Base-by-base conservation (phyloP, 441 rosid species). In the Theobroma grandiflorum region DNA sequence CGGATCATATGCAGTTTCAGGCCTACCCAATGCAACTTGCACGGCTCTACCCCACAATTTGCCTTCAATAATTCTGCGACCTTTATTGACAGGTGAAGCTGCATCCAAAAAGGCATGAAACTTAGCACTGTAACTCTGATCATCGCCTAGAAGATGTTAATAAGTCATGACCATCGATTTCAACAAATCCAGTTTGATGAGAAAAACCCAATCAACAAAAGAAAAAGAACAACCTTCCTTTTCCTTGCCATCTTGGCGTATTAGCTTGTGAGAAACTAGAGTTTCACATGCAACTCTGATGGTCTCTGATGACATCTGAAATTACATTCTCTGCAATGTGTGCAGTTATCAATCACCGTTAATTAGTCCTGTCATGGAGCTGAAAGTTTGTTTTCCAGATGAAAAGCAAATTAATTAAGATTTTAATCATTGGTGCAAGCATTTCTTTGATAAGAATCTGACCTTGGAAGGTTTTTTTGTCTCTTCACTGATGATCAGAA, bases 351-450 rank as follows among this genome's bases (percentile, higher is more conserved):
- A n/a, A 57, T 57, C 33, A 57, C 11, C 8, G 31, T 57, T 8
- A 20, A n/a, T 57, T 57, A 57, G 55, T 50, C 55, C 15, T 50
- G n/a, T 55, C 22, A 18, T 6, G 59, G 4, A 20, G 62, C 12
- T 20, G 31, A 59, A 59, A 59, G 64, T 35, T 1, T 22, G 64
- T 22, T 22, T 59, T 8, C 58, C 15, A 9, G 35, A 22, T 58
- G 33, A 12, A 22, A 20, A 9, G 1, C 18, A 18, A 53, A 40
- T n/a, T 16, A 50, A 6, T 3, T 16, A 66, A 66, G 50, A n/a
- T 40, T 66, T 66, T 70, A 49, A 71, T 33, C 74, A 71, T 50
- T 71, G 43, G 61, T 15, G 38, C 26, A 61, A 26, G 16, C 15
- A 26, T 61, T 10, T 4, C 16, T 37, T 61, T 26, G 65, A 14